These are phyloP conservation scores for Funneliformis geosporum DNA, from an alignment of 192 early-diverging fungal genomes.

Conservation along the genomic window DNA sequence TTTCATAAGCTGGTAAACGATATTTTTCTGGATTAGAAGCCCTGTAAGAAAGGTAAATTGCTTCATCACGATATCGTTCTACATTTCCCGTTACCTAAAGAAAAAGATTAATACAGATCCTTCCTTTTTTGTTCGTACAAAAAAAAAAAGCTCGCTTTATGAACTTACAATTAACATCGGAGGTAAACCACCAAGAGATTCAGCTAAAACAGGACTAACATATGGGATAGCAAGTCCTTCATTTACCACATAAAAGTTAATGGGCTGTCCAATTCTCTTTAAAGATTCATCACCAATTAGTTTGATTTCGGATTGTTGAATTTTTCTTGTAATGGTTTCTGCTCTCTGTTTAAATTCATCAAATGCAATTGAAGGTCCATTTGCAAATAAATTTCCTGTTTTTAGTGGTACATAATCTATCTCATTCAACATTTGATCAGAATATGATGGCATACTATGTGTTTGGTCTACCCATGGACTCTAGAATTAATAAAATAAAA, in stretches of 20 bases:
- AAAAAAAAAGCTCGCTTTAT: neutral
- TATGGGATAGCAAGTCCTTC: conserved; percentile 44
- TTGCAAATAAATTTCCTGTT: conserved; percentile 32
- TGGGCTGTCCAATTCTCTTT: conserved; percentile 22
- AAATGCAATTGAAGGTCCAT: conserved; percentile 31
- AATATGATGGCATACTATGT: conserved; percentile 50
- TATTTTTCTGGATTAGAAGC: conserved; percentile 33
- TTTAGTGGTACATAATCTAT: conserved; percentile 38
- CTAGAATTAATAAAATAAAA: neutral
- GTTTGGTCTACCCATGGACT: conserved; percentile 46
- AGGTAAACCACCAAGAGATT: conserved; percentile 42
- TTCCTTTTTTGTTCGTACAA: neutral
- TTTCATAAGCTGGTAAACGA: neutral
- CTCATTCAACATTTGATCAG: conserved; percentile 13
- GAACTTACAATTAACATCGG: conserved; percentile 47
- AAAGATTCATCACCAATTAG: neutral
- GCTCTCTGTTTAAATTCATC: conserved; percentile 38
- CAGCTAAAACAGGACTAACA: conserved; percentile 50
- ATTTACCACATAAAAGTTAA: conserved; percentile 52
- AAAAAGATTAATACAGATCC: neutral
- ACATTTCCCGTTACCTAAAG: conserved; percentile 45
- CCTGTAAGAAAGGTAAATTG: conserved; percentile 47
- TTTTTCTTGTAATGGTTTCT: conserved; percentile 12
- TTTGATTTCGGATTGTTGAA: conserved; percentile 3
- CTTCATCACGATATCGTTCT: conserved; percentile 52